Evolutionary conservation across 129 eudicot genomes (phyloP), one percentile per base, ranked within the genome.

Genomic region (Erigeron canadensis): DNA sequence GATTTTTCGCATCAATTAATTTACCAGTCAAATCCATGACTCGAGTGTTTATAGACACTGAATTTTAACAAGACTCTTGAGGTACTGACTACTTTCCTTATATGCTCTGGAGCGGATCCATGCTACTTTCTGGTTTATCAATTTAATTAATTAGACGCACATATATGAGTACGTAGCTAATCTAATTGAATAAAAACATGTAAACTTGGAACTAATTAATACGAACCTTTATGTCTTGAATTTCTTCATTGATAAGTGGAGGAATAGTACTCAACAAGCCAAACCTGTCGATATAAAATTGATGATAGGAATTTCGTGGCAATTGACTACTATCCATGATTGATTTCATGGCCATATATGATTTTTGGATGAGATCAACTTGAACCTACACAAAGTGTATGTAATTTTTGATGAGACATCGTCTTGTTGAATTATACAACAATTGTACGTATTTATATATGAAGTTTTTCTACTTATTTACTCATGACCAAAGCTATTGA

Each of bases 151-250:
- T n/a, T n/a, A n/a, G n/a, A n/a, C n/a, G n/a, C n/a, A n/a, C 48
- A 44, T n/a, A n/a, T n/a, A n/a, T n/a, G n/a, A n/a, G n/a, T 44
- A 44, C 5, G 10, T 6, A n/a, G n/a, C n/a, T 44, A 11, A 11
- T 44, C 10, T 44, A 44, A 6, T n/a, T n/a, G n/a, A n/a, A 1
- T 8, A 11, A 11, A 11, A 6, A 44, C 48, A 8, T 2, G 48
- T 3, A 44, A 8, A 44, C n/a, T n/a, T n/a, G n/a, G 9, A 44
- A 44, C 9, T 44, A n/a, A n/a, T n/a, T n/a, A n/a, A n/a, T n/a
- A n/a, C n/a, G n/a, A n/a, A 75, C 79, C 79, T 67, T 75, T 18
- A 4, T 39, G 0, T 64, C 67, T 10, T 5, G 48, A n/a, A 66
- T 16, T 54, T 75, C 73, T 42, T 65, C 60, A 0, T 0, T 28